Evolutionary conservation across 2,329 filamentous ascomycete genomes (phyloP).

Genomic region (Ustilaginoidea virens): DNA sequence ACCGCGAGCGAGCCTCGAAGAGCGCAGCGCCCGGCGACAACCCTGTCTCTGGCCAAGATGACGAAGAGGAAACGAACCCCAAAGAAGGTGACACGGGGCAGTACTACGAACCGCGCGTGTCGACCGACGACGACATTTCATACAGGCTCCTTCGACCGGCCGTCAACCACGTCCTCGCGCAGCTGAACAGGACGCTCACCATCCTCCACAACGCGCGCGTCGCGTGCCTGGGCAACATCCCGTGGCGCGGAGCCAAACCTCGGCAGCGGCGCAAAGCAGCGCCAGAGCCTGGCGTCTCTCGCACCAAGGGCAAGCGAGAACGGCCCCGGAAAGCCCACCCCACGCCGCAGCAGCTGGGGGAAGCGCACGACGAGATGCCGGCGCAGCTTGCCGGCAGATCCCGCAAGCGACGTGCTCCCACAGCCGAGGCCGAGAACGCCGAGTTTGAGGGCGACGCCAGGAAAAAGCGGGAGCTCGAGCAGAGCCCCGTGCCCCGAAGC

Average conservation of each 20-base stretch:
- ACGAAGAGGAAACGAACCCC: too few relatives aligned
- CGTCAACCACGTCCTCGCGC: conserved; percentile 52
- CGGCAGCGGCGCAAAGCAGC: too few relatives aligned
- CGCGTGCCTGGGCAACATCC: conserved; percentile 24
- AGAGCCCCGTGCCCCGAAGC: too few relatives aligned
- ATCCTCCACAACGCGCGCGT: conserved; percentile 54
- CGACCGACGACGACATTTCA: conserved; percentile 57
- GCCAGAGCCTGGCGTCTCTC: too few relatives aligned
- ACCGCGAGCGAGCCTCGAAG: too few relatives aligned
- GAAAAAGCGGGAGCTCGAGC: too few relatives aligned
- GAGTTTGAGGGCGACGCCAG: conserved; percentile 13
- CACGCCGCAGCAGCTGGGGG: conserved; percentile 25
- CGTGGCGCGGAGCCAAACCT: conserved; percentile 22
- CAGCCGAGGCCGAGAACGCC: conserved; percentile 12
- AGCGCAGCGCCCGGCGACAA: too few relatives aligned
- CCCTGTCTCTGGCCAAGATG: too few relatives aligned
- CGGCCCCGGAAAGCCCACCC: conserved; percentile 23
- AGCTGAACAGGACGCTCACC: conserved; percentile 53
- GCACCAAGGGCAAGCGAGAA: too few relatives aligned
- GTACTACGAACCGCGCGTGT: conserved; percentile 35
- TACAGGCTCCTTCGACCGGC: conserved; percentile 49
- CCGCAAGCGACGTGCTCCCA: conserved; percentile 15
- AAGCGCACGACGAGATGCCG: conserved; percentile 29
- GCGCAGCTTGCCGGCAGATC: conserved; percentile 30
- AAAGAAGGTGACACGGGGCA: conserved; percentile 4